Percentiles rank a stretch among this genome's conserved stretches.
Evolutionary conservation across 2,329 filamentous ascomycete species (phyloP).

Genomic region (Aspergillus hortae): DNA sequence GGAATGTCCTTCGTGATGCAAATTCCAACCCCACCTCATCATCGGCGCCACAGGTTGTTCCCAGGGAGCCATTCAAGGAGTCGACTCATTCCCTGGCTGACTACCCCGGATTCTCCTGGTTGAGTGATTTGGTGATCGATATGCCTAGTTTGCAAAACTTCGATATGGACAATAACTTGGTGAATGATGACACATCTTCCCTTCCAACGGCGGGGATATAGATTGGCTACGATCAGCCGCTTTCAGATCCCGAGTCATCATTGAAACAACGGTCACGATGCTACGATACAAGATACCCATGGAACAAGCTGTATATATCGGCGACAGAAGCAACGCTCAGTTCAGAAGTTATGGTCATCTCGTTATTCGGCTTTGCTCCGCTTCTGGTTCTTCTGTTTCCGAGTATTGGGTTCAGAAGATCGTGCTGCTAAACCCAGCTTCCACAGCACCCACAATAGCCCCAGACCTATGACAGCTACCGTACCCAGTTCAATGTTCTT

Average conservation of each 20-base stretch:
- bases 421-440: conserved; percentile 45
- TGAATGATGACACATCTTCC: conserved; percentile 18
- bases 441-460: conserved; percentile 68
- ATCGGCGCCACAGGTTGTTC: conserved; percentile 8
- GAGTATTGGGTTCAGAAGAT: conserved; percentile 18
- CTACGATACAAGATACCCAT: not conserved
- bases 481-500: conserved; percentile 54
- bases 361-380: conserved; percentile 27
- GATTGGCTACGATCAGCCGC: not conserved
- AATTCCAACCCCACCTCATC: conserved; percentile 28
- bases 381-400: conserved; percentile 3
- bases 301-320: not conserved
- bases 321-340: conserved; percentile 1
- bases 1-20: conserved; percentile 33
- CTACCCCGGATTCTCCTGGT: conserved; percentile 39
- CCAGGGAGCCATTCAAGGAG: conserved; percentile 6
- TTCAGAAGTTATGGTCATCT: not conserved
- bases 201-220: conserved; percentile 26
- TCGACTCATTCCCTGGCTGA: conserved; percentile 22
- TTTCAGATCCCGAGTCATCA: no score
- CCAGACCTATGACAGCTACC: conserved; percentile 55
- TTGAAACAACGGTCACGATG: not conserved
- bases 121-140: conserved; percentile 44
- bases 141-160: conserved; percentile 44
- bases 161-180: conserved; percentile 34